These are phyloP conservation scores for Dictyostelium purpureum DNA, from an alignment of 78 protist genomes.

Conservation along the genomic window DNA sequence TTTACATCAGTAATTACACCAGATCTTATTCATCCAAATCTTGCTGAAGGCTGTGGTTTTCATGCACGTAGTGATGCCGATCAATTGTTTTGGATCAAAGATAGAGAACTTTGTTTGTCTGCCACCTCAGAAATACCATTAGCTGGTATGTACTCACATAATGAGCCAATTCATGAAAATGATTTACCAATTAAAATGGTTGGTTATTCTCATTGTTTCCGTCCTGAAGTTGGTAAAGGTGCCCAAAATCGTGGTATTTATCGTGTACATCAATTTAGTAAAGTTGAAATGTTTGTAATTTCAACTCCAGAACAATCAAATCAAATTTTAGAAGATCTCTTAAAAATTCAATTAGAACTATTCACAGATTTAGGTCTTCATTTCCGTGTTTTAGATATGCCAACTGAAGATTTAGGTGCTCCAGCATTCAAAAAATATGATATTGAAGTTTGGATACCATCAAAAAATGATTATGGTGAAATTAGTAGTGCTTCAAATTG, in stretches of 20 bases:
- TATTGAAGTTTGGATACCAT: slow-evolving; percentile 96
- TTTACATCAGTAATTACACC: slow-evolving; percentile 79
- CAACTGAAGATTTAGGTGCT: slow-evolving; percentile 89
- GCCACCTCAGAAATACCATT: slow-evolving; percentile 95
- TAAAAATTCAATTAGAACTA: slow-evolving; percentile 69
- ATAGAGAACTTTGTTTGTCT: slow-evolving; percentile 73
- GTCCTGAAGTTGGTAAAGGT: slow-evolving; percentile 85
- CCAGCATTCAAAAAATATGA: slow-evolving; percentile 92
- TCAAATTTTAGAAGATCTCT: slow-evolving; percentile 1
- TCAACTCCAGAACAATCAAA: slow-evolving; percentile 68
- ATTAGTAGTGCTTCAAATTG: slow-evolving; percentile 88
- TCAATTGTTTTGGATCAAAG: slow-evolving; percentile 37
- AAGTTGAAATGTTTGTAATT: slow-evolving; percentile 93
- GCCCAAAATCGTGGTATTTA: slow-evolving; percentile 85
- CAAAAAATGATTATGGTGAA: slow-evolving; percentile 87
- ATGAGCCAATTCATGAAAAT: not conserved
- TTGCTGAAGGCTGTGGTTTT: slow-evolving; percentile 86
- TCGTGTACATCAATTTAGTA: slow-evolving; percentile 94
- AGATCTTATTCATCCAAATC: slow-evolving; percentile 62
- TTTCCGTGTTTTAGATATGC: slow-evolving; percentile 90
- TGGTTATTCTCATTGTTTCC: slow-evolving; percentile 90
- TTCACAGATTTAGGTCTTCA: slow-evolving; percentile 75
- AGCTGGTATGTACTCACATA: slow-evolving; percentile 74
- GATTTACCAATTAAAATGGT: slow-evolving; percentile 82
- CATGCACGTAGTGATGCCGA: slow-evolving; percentile 75